Conservation (phyloP, 1,284 basidiomycete genomes). For the Boletus smithii region DNA sequence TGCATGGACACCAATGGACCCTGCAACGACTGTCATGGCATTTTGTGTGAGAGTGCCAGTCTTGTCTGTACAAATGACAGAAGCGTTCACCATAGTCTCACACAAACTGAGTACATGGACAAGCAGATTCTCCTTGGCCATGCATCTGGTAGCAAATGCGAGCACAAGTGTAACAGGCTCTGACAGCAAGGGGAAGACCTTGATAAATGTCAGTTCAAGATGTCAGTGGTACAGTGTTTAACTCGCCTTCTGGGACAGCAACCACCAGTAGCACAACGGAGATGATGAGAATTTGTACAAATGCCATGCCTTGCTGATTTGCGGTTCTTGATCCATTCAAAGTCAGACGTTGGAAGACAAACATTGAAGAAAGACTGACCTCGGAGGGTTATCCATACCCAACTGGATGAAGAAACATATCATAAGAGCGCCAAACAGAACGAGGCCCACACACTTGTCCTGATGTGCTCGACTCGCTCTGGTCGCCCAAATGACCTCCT, state of each 20-base stretch:
- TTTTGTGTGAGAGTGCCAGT: constrained; percentile 94
- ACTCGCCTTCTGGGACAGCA: constrained; percentile 88
- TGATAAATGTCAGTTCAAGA: constrained; percentile 10
- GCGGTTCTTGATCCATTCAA: constrained; percentile 47
- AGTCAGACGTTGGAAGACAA: background rate
- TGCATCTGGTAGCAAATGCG: constrained; percentile 95
- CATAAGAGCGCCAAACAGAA: constrained; percentile 85
- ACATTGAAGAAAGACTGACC: constrained; percentile 33
- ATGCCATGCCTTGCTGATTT: constrained; percentile 85
- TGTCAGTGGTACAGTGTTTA: background rate
- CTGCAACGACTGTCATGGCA: constrained; percentile 93
- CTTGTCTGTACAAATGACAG: constrained; percentile 95
- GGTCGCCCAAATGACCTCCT: no score
- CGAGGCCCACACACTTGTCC: constrained; percentile 81
- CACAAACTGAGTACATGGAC: constrained; percentile 95
- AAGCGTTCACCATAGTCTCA: constrained; percentile 98
- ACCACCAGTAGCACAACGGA: constrained; percentile 94
- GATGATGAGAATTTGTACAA: constrained; percentile 93
- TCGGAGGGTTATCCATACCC: constrained; percentile 50
- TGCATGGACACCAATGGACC: constrained; percentile 88
- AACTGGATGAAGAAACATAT: constrained; percentile 94
- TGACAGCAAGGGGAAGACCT: constrained; percentile 95
- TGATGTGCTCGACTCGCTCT: no score
- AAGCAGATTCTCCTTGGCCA: constrained; percentile 94
- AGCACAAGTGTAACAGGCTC: constrained; percentile 92